A percentile compares a stretch with the other conserved stretches of the same genome.
Evolutionary conservation across 139 green algal genomes (phyloP).

Genomic region (Auxenochlorella pyrenoidosa): DNA sequence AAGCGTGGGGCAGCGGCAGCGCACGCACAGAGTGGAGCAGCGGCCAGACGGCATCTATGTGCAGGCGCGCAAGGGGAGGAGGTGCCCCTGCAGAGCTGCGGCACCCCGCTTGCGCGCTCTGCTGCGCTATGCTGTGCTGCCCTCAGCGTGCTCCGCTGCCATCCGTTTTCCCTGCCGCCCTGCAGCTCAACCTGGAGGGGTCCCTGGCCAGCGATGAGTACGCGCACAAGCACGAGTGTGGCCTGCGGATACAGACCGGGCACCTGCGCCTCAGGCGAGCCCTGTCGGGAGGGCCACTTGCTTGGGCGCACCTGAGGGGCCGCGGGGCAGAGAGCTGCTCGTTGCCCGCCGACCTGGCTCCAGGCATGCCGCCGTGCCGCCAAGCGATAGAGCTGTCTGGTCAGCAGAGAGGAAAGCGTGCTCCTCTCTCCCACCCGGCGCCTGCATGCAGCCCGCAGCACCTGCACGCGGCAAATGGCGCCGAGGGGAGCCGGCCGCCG

Average conservation of each 20-base stretch:
- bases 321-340: too few relatives aligned
- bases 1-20: conserved; percentile 52
- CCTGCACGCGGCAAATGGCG: conserved; percentile 22
- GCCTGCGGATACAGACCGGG: conserved; percentile 25
- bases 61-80: background rate
- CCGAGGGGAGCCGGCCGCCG: background rate
- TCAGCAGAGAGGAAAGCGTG: too few relatives aligned
- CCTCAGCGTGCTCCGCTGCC: too few relatives aligned
- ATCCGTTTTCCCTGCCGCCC: background rate
- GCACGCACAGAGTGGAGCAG: conserved; percentile 50
- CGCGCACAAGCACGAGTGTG: conserved; percentile 20
- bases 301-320: too few relatives aligned
- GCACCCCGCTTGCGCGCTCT: too few relatives aligned
- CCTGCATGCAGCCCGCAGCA: conserved; percentile 12
- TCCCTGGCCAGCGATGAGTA: conserved; percentile 55
- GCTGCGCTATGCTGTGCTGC: background rate
- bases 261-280: conserved; percentile 8
- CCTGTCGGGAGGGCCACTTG: background rate
- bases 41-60: conserved; percentile 41
- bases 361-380: too few relatives aligned
- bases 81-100: too few relatives aligned
- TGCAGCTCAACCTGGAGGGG: conserved; percentile 50
- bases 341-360: too few relatives aligned
- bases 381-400: background rate
- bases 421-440: too few relatives aligned